Evolutionary conservation across 2,329 filamentous ascomycete species (phyloP).

Genomic region (Xylariales sp.): DNA sequence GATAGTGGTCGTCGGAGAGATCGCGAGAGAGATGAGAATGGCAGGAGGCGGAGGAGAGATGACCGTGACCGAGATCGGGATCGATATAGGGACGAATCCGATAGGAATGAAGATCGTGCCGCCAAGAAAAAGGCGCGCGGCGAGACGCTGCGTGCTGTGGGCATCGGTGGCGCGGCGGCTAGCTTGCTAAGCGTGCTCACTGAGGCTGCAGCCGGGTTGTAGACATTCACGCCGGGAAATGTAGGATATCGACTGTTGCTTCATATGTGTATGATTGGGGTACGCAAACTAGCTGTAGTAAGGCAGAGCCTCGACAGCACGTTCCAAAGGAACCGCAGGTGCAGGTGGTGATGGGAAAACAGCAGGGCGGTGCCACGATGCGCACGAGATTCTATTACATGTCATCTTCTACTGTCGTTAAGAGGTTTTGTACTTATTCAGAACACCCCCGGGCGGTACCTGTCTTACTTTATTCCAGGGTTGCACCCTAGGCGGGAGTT

Average conservation of each 20-base stretch:
- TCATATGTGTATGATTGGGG: background rate
- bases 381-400: too few relatives aligned
- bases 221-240: too few relatives aligned
- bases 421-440: too few relatives aligned
- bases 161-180: constrained; percentile 56
- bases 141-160: constrained; percentile 52
- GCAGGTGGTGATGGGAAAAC: too few relatives aligned
- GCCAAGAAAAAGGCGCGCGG: constrained; percentile 44
- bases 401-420: too few relatives aligned
- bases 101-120: constrained; percentile 28
- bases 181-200: constrained; percentile 54
- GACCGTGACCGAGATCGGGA: constrained; percentile 34
- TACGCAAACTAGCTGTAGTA: too few relatives aligned
- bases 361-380: too few relatives aligned
- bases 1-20: constrained; percentile 38
- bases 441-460: too few relatives aligned
- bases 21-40: constrained; percentile 29
- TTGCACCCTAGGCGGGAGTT: too few relatives aligned
- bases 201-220: constrained; percentile 42
- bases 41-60: background rate
- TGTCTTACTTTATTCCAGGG: too few relatives aligned
- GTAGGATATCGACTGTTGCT: background rate
- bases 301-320: too few relatives aligned
- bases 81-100: constrained; percentile 22
- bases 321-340: too few relatives aligned